Evolutionary conservation across 768 basidiomycete genomes (phyloP).

Genomic region (Leccinellum albellum): DNA sequence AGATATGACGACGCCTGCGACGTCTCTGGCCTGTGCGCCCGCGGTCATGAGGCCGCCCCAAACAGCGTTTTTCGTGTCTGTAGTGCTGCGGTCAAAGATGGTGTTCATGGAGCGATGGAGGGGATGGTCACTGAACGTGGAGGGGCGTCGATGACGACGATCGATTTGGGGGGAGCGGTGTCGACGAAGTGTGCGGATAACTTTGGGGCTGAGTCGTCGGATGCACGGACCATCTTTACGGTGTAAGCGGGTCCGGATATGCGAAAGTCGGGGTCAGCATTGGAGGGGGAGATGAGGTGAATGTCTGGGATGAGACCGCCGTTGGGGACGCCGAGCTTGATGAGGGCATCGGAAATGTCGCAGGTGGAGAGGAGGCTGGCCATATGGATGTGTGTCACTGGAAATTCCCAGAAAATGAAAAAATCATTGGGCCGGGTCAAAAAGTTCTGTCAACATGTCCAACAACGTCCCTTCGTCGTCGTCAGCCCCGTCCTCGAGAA

Average conservation of each 20-base stretch:
- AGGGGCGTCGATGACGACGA: slow-evolving; percentile 76
- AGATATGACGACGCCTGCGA: slow-evolving; percentile 74
- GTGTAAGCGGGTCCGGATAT: slow-evolving; percentile 84
- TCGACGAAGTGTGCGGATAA: slow-evolving; percentile 79
- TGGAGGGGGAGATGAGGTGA: slow-evolving; percentile 39
- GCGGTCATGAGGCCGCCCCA: slow-evolving; percentile 95
- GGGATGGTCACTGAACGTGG: slow-evolving; percentile 45
- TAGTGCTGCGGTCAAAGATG: neutral
- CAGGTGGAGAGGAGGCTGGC: slow-evolving; percentile 64
- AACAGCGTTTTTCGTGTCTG: slow-evolving; percentile 74
- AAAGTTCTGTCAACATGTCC: slow-evolving; percentile 7
- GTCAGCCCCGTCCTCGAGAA: slow-evolving; percentile 8
- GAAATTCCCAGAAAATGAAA: neutral
- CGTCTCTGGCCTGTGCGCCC: slow-evolving; percentile 69
- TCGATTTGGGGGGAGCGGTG: slow-evolving; percentile 55
- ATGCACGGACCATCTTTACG: slow-evolving; percentile 70
- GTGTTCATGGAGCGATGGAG: neutral
- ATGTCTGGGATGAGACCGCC: slow-evolving; percentile 86
- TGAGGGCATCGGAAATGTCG: slow-evolving; percentile 85
- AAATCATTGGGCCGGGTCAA: neutral
- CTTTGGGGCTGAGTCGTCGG: slow-evolving; percentile 59
- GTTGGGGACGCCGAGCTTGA: slow-evolving; percentile 67
- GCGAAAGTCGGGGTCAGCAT: slow-evolving; percentile 32
- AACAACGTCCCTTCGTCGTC: slow-evolving; percentile 6
- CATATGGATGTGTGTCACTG: slow-evolving; percentile 7